These are phyloP conservation scores for Sclerotinia subarctica DNA, from an alignment of 2,329 filamentous ascomycete species.

Conservation along the genomic window DNA sequence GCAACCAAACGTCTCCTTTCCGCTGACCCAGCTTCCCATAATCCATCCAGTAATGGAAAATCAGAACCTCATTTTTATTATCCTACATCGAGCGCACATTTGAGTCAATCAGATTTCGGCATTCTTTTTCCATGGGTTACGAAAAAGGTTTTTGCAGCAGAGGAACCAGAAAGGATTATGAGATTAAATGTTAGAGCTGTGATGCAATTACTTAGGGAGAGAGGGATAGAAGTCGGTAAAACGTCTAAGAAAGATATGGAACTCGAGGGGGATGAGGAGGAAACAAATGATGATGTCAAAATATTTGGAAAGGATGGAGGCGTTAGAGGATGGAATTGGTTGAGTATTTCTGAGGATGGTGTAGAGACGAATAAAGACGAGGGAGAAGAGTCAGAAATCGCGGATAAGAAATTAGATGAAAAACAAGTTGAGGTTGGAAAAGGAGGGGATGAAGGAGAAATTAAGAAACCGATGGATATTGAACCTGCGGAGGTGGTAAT, in stretches of 20 bases:
- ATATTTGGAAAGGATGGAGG: conserved; percentile 32
- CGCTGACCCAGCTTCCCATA: conserved; percentile 48
- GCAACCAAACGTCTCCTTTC: conserved; percentile 65
- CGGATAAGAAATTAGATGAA: background rate
- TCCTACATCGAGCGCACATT: conserved; percentile 68
- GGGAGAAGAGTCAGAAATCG: conserved; percentile 21
- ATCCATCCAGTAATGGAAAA: conserved; percentile 33
- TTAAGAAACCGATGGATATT: background rate
- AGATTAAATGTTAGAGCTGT: conserved; percentile 58
- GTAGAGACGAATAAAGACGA: conserved; percentile 21
- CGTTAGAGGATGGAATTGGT: conserved; percentile 36
- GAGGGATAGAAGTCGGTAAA: conserved; percentile 48
- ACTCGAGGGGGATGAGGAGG: conserved; percentile 22
- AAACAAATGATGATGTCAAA: conserved; percentile 28
- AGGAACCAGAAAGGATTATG: conserved; percentile 56
- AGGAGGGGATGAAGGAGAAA: conserved; percentile 11
- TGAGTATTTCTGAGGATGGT: conserved; percentile 24
- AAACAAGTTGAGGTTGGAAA: conserved; percentile 7
- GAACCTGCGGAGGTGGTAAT: conserved; percentile 29
- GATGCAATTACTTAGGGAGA: conserved; percentile 53
- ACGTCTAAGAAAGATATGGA: conserved; percentile 46
- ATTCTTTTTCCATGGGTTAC: conserved; percentile 73
- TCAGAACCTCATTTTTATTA: conserved; percentile 68
- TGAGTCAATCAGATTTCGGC: conserved; percentile 81
- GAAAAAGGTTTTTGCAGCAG: conserved; percentile 54